A percentile compares a stretch with the other conserved stretches of the same genome.
These are phyloP conservation scores for Porcisia hertigi DNA, from an alignment of 208 protist genomes.

Conservation along the genomic window DNA sequence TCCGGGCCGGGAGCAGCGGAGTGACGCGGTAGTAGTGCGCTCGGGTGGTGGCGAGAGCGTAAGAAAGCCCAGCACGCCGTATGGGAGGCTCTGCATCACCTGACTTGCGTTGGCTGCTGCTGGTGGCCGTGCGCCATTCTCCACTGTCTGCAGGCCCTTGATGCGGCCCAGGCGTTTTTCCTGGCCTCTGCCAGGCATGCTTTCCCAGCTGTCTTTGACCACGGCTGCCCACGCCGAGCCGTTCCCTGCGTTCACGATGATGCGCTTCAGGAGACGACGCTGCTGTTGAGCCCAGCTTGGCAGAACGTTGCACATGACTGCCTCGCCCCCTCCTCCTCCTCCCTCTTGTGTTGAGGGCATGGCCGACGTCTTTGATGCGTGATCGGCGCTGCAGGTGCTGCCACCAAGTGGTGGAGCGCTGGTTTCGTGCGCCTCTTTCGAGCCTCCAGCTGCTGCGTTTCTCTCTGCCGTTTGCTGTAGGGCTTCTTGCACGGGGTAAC, in stretches of 20 bases:
- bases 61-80: constrained; percentile 23
- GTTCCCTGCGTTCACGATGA: background rate
- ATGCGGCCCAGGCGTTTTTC: background rate
- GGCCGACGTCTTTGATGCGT: background rate
- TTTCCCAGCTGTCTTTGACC: constrained; percentile 8
- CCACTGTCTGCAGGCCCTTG: background rate
- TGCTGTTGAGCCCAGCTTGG: constrained; percentile 10
- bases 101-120: background rate
- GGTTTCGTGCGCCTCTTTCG: background rate
- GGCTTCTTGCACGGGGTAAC: background rate
- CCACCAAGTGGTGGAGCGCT: background rate
- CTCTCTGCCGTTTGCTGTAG: background rate
- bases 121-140: background rate
- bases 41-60: background rate
- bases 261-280: constrained; percentile 27
- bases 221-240: background rate
- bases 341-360: background rate
- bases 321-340: constrained; percentile 5
- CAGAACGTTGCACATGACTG: constrained; percentile 20
- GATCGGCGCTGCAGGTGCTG: background rate
- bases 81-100: background rate
- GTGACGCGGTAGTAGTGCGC: background rate
- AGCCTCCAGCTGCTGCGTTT: background rate
- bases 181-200: background rate
- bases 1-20: background rate